phyloP scores from a whole-genome alignment of 2,329 filamentous ascomycete genomes.

The Didymella arachidicola region DNA sequence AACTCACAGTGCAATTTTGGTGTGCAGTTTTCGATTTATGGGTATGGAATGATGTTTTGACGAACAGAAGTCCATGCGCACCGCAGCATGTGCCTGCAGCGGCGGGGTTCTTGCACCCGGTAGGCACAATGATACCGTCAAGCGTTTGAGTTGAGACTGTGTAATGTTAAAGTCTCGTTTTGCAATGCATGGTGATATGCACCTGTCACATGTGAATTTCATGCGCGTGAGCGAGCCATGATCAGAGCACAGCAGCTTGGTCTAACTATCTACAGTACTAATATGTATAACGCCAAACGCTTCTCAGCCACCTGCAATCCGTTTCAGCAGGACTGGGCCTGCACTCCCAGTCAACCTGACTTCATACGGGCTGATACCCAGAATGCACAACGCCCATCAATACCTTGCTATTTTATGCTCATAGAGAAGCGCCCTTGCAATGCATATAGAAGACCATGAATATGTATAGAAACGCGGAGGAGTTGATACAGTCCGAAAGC shows the following conservation, averaged over 20 bases:
- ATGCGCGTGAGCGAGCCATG: background rate
- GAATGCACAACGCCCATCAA: constrained; percentile 14
- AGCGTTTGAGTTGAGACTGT: too few relatives aligned
- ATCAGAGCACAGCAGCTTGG: background rate
- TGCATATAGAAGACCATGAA: constrained; percentile 35
- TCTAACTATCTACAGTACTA: constrained; percentile 7
- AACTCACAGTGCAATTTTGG: background rate
- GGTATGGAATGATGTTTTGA: too few relatives aligned
- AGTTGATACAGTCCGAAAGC: constrained; percentile 11
- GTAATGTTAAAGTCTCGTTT: too few relatives aligned
- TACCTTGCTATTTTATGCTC: constrained; percentile 28
- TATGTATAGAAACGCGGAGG: constrained; percentile 23
- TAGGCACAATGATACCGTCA: too few relatives aligned
- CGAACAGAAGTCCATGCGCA: too few relatives aligned
- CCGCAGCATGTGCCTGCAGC: too few relatives aligned
- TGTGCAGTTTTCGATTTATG: background rate
- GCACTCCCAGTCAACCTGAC: constrained; percentile 39
- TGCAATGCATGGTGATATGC: background rate
- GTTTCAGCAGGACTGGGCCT: constrained; percentile 32
- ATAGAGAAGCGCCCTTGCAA: constrained; percentile 42
- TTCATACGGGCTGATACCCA: constrained; percentile 1
- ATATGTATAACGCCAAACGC: constrained; percentile 4
- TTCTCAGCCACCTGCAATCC: background rate
- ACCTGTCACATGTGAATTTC: background rate
- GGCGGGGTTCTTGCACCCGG: too few relatives aligned